A percentile compares a stretch with the other conserved stretches of the same genome.
Evolutionary conservation across 2,329 filamentous ascomycete genomes (phyloP).

Genomic region (Aureobasidium sp.): DNA sequence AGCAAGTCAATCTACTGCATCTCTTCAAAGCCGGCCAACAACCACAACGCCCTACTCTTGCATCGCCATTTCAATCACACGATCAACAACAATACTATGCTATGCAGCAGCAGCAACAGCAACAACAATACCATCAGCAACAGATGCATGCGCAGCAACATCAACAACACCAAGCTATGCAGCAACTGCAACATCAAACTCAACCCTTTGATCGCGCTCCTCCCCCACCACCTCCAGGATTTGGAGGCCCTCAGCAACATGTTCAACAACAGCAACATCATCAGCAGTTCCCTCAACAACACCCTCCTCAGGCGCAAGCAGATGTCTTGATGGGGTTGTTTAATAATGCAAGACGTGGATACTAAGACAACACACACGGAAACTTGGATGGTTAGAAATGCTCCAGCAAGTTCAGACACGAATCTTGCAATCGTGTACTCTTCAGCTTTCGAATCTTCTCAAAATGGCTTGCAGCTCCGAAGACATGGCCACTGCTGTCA

Average conservation of each 20-base stretch:
- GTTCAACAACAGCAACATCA: neutral
- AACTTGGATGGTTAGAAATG: too few relatives aligned
- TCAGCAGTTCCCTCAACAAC: neutral
- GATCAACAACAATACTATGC: conserved; percentile 1
- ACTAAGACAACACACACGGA: neutral
- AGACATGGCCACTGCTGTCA: too few relatives aligned
- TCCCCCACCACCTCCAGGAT: neutral
- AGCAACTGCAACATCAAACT: neutral
- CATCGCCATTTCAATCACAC: conserved; percentile 1
- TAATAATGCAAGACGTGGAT: conserved; percentile 12
- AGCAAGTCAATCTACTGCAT: conserved; percentile 22
- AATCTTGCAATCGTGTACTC: too few relatives aligned
- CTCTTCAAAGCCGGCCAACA: conserved; percentile 24
- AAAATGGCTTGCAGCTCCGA: too few relatives aligned
- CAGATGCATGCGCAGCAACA: conserved; percentile 3
- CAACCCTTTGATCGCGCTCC: neutral
- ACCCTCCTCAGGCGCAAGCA: neutral
- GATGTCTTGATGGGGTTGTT: conserved; percentile 14
- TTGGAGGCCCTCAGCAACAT: neutral
- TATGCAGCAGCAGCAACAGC: neutral
- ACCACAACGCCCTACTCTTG: conserved; percentile 8
- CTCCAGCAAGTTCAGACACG: too few relatives aligned
- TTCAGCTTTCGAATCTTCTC: too few relatives aligned
- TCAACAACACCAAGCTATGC: neutral
- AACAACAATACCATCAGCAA: neutral